Evolutionary conservation across 495 filamentous ascomycete genomes (phyloP), one percentile per base, ranked within the genome.

Genomic region (Darksidea phi): DNA sequence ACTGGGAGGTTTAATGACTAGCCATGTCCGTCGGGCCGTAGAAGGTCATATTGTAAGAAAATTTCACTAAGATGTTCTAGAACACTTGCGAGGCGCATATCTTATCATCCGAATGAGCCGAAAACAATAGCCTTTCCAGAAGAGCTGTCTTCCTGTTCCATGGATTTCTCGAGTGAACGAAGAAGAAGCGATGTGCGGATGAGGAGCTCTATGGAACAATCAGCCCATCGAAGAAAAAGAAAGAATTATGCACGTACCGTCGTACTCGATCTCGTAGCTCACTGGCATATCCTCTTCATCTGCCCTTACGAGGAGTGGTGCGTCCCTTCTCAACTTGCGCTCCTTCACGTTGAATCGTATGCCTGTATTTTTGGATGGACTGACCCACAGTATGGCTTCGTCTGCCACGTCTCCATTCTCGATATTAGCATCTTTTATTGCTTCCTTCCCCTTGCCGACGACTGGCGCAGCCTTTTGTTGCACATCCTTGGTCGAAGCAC

Each of bases 71-170:
- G 3, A 32, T 4, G 28, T 32, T 10, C 28, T 10, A 32, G 28
- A 3, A 10, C n/a, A n/a, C n/a, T n/a, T n/a, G n/a, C n/a, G n/a
- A n/a, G n/a, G n/a, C n/a, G n/a, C n/a, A n/a, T n/a, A n/a, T n/a
- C 28, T 10, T 32, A 32, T 53, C 36, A 64, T 8, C 59, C 59
- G 34, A 72, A 72, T 0, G 73, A 73, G 11, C 72, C 73, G 67
- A 76, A 74, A 6, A 76, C 67, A n/a, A 76, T 64, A 18, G 73
- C 71, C 57, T 73, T 76, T 26, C 72, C 72, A 45, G 55, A 70
- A 6, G 54, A 32, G 58, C 67, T 69, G 21, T 66, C 57, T 26
- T 70, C 61, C 48, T 73, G 64, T 17, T 67, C 52, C 20, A 69
- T 42, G 28, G 74, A 71, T 43, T 71, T 67, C 46, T 76, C 74